Evolutionary conservation across 345 rosid genomes (phyloP), one percentile per base, ranked within the genome.

Genomic region (Salix dunnii): DNA sequence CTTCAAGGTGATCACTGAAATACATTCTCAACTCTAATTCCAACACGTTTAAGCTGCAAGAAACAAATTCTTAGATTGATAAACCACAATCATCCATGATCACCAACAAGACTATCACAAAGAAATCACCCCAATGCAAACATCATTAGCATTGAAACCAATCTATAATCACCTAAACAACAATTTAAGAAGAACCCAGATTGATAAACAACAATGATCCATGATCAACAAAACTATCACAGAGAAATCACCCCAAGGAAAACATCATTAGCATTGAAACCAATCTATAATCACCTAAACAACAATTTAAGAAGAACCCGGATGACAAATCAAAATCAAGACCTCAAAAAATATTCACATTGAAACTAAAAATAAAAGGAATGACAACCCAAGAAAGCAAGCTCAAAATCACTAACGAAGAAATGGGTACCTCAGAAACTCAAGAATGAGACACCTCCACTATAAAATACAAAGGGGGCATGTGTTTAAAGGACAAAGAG

Each of bases 371-470:
- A n/a, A 40, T 6, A 30, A 31, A 55, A 62, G 46, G 55, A 58
- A 21, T 51, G 58, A 6, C 58, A 70, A 16, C 40, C 38, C 20
- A 28, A 4, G 8, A 68, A 6, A 31, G 43, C 58, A 51, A 65
- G 70, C 36, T 77, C 70, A 16, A 70, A 63, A 16, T 33, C 13
- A 43, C n/a, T 18, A 31, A 21, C 36, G 71, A 63, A 70, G 75
- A 43, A 76, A 77, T 63, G 64, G 69, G 49, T 77, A 71, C 80
- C 80, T 64, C 43, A 51, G 69, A 48, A 62, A 70, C 38, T 67
- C 10, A 16, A 68, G 31, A 68, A 68, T 38, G 61, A 76, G 17
- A 69, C 36, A 65, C 9, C 61, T 35, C 49, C 49, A 42, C 43
- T 55, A 68, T 48, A 7, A 10, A 46, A 63, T 43, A 63, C 46